A percentile compares a stretch with the other conserved stretches of the same genome.
phyloP scores from a whole-genome alignment of 192 early-diverging fungal species.

The Coemansia sp. region DNA sequence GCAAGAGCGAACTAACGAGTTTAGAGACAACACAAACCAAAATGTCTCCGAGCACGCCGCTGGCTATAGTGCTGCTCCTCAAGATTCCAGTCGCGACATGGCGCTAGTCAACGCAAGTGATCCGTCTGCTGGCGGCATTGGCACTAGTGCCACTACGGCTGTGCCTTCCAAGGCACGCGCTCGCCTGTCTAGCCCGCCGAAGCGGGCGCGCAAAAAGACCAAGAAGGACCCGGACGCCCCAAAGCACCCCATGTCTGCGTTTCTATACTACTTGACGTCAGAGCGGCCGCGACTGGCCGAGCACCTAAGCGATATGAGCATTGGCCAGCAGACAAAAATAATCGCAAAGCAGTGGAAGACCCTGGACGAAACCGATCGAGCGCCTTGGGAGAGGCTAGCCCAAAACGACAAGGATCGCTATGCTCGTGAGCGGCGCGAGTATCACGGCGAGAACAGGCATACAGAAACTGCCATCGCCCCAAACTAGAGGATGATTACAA shows the following conservation, averaged over 20 bases:
- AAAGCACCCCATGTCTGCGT: conserved; percentile 87
- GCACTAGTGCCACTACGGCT: neutral
- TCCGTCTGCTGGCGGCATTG: neutral
- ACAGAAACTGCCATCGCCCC: conserved; percentile 14
- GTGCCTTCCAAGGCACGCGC: conserved; percentile 26
- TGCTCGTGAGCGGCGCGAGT: conserved; percentile 64
- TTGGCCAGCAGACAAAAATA: conserved; percentile 76
- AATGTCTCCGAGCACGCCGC: neutral
- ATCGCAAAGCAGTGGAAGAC: conserved; percentile 66
- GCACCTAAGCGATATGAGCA: conserved; percentile 67
- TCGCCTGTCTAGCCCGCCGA: conserved; percentile 37
- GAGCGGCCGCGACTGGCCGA: conserved; percentile 67
- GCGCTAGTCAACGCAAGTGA: neutral
- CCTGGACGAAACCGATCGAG: conserved; percentile 54
- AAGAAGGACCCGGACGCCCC: conserved; percentile 76
- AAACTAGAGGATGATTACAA: neutral
- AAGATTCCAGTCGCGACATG: neutral
- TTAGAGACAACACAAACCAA: conserved; percentile 22
- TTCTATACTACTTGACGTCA: conserved; percentile 74
- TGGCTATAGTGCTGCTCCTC: neutral
- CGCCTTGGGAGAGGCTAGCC: conserved; percentile 60
- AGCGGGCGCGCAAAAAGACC: conserved; percentile 65
- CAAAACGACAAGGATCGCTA: conserved; percentile 64
- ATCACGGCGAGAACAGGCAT: conserved; percentile 43
- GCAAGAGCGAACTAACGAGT: conserved; percentile 63